phyloP scores from a whole-genome alignment of 2,329 filamentous ascomycete species.

The Ascochyta fabae region DNA sequence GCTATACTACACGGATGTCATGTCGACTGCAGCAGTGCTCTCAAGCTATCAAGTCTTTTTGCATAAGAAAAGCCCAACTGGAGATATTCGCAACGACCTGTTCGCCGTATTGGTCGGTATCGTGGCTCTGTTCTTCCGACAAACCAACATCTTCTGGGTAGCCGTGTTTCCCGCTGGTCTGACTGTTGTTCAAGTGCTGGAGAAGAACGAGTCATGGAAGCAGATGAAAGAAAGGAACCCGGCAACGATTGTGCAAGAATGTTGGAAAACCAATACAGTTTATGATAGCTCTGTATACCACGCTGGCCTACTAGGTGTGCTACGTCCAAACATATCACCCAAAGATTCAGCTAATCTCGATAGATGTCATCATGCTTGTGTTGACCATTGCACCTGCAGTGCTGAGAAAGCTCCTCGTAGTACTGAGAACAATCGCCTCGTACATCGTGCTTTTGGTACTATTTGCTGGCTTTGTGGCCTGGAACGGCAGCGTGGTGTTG shows the following conservation, averaged over 20 bases:
- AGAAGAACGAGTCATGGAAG: slow-evolving; percentile 13
- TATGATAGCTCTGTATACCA: slow-evolving; percentile 33
- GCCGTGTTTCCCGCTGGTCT: slow-evolving; percentile 74
- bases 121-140: slow-evolving; percentile 75
- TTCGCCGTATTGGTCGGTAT: slow-evolving; percentile 63
- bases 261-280: slow-evolving; percentile 33
- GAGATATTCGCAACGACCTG: slow-evolving; percentile 19
- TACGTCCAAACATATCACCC: too few relatives aligned
- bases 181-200: slow-evolving; percentile 39
- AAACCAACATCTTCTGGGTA: slow-evolving; percentile 98
- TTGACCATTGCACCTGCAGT: slow-evolving; percentile 70
- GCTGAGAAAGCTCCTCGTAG: slow-evolving; percentile 50
- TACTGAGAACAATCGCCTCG: slow-evolving; percentile 53
- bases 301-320: not conserved
- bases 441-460: slow-evolving; percentile 67
- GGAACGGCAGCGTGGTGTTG: slow-evolving; percentile 94
- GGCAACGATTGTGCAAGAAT: slow-evolving; percentile 18
- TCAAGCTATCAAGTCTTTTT: slow-evolving; percentile 66
- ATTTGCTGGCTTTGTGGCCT: slow-evolving; percentile 78
- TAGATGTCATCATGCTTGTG: slow-evolving; percentile 44
- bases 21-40: slow-evolving; percentile 79
- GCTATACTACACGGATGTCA: slow-evolving; percentile 92
- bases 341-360: not conserved
- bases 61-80: slow-evolving; percentile 23
- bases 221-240: not conserved